Evolutionary conservation across 78 protist species (phyloP).

Genomic region (Neovahlkampfia damariscottae): DNA sequence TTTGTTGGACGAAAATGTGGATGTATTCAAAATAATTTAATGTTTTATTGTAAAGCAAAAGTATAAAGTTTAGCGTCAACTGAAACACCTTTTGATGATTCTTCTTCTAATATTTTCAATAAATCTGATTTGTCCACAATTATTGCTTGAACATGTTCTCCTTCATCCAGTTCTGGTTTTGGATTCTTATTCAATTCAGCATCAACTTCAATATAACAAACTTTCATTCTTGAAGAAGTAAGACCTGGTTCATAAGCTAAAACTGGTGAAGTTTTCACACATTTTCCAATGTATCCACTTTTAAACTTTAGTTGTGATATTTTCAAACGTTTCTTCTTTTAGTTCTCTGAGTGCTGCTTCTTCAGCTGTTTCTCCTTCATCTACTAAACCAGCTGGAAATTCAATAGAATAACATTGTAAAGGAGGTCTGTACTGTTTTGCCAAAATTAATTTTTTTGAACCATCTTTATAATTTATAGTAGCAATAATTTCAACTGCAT

Average conservation of each 20-base stretch:
- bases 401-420: neutral
- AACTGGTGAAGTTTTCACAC: neutral
- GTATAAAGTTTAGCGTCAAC: too few species aligned
- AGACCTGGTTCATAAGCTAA: neutral
- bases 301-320: neutral
- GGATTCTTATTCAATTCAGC: neutral
- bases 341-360: conserved; percentile 6
- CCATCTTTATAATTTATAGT: neutral
- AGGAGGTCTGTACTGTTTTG: conserved; percentile 6
- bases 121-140: too few species aligned
- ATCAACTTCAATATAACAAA: neutral
- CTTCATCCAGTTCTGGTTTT: conserved; percentile 1
- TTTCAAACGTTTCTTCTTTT: conserved; percentile 4
- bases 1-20: too few species aligned
- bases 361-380: neutral
- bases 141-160: conserved; percentile 6
- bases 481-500: neutral
- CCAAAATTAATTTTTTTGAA: neutral
- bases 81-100: too few species aligned
- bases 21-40: too few species aligned
- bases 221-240: neutral
- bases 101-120: too few species aligned
- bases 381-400: conserved; percentile 13
- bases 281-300: conserved; percentile 1
- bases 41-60: too few species aligned